Percentiles rank a stretch among this genome's conserved stretches.
phyloP scores from a whole-genome alignment of 257 asterid genomes.

The Linaria vulgaris region DNA sequence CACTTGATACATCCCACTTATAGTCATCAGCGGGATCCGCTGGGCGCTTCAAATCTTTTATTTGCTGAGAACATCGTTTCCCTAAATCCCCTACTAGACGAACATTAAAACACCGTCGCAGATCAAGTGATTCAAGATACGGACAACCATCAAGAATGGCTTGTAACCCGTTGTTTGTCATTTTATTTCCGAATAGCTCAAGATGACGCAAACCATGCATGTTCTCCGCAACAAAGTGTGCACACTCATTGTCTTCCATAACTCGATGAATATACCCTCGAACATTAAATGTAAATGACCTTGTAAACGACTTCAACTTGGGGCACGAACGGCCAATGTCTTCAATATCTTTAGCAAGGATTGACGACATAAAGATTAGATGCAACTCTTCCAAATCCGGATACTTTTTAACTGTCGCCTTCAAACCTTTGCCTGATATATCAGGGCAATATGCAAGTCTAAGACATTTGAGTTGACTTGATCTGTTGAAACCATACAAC shows the following conservation, averaged over 20 bases:
- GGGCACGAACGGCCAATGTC: conserved; percentile 43
- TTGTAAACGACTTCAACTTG: conserved; percentile 35
- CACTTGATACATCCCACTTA: not conserved
- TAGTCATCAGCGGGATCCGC: conserved; percentile 20
- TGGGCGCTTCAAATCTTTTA: conserved; percentile 26
- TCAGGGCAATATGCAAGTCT: conserved; percentile 25
- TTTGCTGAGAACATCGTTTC: conserved; percentile 32
- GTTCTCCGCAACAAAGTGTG: conserved; percentile 38
- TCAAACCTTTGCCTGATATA: conserved; percentile 24
- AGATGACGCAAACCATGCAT: conserved; percentile 49
- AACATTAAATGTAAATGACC: conserved; percentile 4
- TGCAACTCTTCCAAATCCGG: conserved; percentile 55
- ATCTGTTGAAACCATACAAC: conserved; percentile 31
- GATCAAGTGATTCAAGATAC: conserved; percentile 53
- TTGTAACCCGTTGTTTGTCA: conserved; percentile 36
- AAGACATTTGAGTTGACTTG: conserved; percentile 40
- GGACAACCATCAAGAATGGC: conserved; percentile 57
- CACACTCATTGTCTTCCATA: conserved; percentile 22
- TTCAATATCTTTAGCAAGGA: conserved; percentile 22
- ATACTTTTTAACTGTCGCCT: conserved; percentile 27
- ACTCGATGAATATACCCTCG: too few species aligned
- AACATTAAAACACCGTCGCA: conserved; percentile 30
- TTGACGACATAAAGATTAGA: not conserved
- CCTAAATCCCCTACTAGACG: conserved; percentile 39
- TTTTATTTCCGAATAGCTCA: conserved; percentile 32